Conservation (phyloP, 2,329 filamentous ascomycete species). For the Ophiostoma populinum region DNA sequence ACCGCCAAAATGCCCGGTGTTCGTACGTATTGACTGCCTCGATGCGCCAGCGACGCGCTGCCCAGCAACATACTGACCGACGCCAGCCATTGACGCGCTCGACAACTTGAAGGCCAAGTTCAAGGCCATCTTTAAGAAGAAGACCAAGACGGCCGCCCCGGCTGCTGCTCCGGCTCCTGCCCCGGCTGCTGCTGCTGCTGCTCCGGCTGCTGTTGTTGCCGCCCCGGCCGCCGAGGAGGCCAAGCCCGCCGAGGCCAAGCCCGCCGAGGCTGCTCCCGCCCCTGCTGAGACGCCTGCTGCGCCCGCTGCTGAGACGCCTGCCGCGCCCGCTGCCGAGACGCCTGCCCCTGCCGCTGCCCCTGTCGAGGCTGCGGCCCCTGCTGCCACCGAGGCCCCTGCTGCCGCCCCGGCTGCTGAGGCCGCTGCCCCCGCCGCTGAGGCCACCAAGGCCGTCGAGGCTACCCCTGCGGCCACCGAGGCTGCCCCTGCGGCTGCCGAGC, state of each 20-base stretch:
- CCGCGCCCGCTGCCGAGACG: conserved; percentile 4
- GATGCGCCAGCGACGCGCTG: conserved; percentile 29
- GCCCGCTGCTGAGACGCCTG: conserved; percentile 12
- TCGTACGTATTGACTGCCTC: conserved; percentile 23
- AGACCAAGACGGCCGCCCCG: conserved; percentile 13
- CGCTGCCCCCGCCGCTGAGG: conserved; percentile 4
- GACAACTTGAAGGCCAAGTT: conserved; percentile 40
- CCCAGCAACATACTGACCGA: conserved; percentile 24
- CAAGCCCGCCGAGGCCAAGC: neutral
- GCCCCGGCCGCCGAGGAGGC: conserved; percentile 2
- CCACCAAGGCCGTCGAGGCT: conserved; percentile 3
- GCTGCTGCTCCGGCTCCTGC: conserved; percentile 10
- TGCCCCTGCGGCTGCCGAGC: conserved; percentile 13
- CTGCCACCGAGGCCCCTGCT: conserved; percentile 13
- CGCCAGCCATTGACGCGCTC: conserved; percentile 29
- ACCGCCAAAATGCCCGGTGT: conserved; percentile 32
- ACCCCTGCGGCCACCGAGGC: conserved; percentile 10
- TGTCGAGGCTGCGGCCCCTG: conserved; percentile 10
- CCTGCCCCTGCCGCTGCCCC: conserved; percentile 5
- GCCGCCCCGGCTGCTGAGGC: conserved; percentile 10
- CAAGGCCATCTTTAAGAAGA: conserved; percentile 35
- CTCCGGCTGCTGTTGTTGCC: conserved; percentile 7
- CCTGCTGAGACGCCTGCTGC: conserved; percentile 13
- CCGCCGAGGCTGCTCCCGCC: conserved; percentile 9
- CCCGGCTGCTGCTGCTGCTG: conserved; percentile 8